Conservation (phyloP, 2,329 filamentous ascomycete species). For the Pyricularia pennisetigena region DNA sequence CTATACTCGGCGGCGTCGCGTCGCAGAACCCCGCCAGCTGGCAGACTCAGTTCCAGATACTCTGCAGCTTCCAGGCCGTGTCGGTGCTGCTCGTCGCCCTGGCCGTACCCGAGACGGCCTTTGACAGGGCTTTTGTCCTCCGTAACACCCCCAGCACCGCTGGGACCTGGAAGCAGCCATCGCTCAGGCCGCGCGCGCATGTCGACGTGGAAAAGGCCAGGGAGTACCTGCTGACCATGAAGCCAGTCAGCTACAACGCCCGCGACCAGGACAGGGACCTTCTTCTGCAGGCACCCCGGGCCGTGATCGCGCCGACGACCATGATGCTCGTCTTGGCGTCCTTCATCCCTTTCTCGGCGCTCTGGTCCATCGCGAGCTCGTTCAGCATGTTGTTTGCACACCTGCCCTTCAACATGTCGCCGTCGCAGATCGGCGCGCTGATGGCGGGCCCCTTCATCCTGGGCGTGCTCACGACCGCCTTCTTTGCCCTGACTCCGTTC, state of each 20-base stretch:
- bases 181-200: constrained; percentile 14
- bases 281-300: constrained; percentile 35
- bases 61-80: constrained; percentile 36
- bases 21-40: constrained; percentile 29
- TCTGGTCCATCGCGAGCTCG: constrained; percentile 36
- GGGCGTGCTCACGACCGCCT: constrained; percentile 21
- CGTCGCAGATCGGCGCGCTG: constrained; percentile 31
- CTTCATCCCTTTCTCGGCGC: constrained; percentile 31
- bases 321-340: constrained; percentile 33
- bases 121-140: constrained; percentile 28
- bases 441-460: constrained; percentile 33
- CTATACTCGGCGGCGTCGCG: constrained; percentile 40
- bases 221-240: constrained; percentile 29
- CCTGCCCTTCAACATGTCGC: constrained; percentile 29
- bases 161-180: constrained; percentile 22
- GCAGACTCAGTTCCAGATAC: constrained; percentile 38
- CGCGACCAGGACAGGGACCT: constrained; percentile 15
- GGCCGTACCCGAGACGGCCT: constrained; percentile 41
- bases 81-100: constrained; percentile 37
- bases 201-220: constrained; percentile 22
- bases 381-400: constrained; percentile 37
- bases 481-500: constrained; percentile 18
- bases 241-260: constrained; percentile 26
- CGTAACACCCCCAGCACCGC: constrained; percentile 16
- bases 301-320: constrained; percentile 38